Evolutionary conservation across 192 early-diverging fungal genomes (phyloP), one percentile per base, ranked within the genome.

Genomic region (Lobulomyces angularis): DNA sequence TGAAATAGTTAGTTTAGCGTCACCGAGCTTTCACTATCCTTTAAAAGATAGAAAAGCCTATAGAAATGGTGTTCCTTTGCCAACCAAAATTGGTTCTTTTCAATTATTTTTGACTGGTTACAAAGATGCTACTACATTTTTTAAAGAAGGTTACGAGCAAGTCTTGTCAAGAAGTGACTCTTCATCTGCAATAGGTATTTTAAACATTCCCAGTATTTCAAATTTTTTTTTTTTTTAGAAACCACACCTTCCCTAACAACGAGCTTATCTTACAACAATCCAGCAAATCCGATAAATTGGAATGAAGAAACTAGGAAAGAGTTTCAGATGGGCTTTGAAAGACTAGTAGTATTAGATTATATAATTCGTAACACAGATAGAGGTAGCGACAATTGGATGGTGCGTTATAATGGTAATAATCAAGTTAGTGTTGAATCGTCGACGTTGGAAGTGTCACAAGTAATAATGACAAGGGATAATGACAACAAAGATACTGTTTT

Each of bases 361-460:
- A 62, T 93, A 37, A 88, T 93, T 31, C 71, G 89, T 18, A 90
- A 93, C 43, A 93, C 88, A 19, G 86, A 84, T 68, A 53, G 67
- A 14, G 79, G 51, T 14, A 49, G 51, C 30, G 56, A 68, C 48
- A 63, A 37, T 25, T 22, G 29, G 11, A 50, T 31, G 20, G 27
- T n/a, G 8, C 3, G 16, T 38, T 27, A 36, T 26, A 37, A 26
- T 41, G 35, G 29, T 1, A n/a, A n/a, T n/a, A n/a, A 41, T 1
- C 42, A 48, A 18, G n/a, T 30, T 30, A 47, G 22, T 1, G 9
- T 29, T 43, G 46, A 24, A 28, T n/a, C 17, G 37, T 34, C 5
- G 42, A 47, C 23, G 36, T 25, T 28, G 28, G 37, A 38, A 40
- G 35, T 29, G 41, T 6, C 25, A 24, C 51, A 43, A 37, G 25